phyloP scores from a whole-genome alignment of 177 flowering plant species.

The Tripterygium wilfordii region DNA sequence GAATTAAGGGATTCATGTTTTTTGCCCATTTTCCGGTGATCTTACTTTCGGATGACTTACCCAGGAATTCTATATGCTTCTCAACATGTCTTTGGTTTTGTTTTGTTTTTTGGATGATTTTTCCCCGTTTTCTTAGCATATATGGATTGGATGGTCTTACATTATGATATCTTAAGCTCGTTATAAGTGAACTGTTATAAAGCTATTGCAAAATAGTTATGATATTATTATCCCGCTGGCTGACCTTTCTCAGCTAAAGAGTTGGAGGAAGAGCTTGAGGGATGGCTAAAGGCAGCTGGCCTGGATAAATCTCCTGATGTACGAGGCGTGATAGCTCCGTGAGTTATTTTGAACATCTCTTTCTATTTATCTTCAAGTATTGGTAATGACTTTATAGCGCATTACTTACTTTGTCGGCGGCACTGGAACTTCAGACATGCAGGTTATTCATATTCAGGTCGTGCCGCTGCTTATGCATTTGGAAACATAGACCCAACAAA shows the following conservation, averaged over 20 bases:
- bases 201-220: too few species aligned
- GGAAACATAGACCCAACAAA: slow-evolving; percentile 84
- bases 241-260: slow-evolving; percentile 53
- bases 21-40: too few species aligned
- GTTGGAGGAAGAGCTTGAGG: slow-evolving; percentile 73
- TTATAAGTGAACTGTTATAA: too few species aligned
- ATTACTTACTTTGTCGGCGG: slow-evolving; percentile 6
- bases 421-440: slow-evolving; percentile 67
- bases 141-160: too few species aligned
- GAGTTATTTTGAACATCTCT: slow-evolving; percentile 23
- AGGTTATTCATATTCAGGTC: slow-evolving; percentile 96
- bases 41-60: too few species aligned
- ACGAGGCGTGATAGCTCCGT: slow-evolving; percentile 98
- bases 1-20: background rate
- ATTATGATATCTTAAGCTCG: too few species aligned
- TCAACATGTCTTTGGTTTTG: too few species aligned
- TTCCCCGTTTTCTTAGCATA: too few species aligned
- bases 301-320: slow-evolving; percentile 74
- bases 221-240: slow-evolving; percentile 1
- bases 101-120: too few species aligned
- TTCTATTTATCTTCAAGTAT: background rate
- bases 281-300: slow-evolving; percentile 72
- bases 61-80: too few species aligned
- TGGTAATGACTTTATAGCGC: slow-evolving; percentile 1
- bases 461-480: slow-evolving; percentile 95